Percentiles rank a stretch among this genome's conserved stretches.
Conservation (phyloP, 2,329 filamentous ascomycete genomes). For the Cercospora sp. region DNA sequence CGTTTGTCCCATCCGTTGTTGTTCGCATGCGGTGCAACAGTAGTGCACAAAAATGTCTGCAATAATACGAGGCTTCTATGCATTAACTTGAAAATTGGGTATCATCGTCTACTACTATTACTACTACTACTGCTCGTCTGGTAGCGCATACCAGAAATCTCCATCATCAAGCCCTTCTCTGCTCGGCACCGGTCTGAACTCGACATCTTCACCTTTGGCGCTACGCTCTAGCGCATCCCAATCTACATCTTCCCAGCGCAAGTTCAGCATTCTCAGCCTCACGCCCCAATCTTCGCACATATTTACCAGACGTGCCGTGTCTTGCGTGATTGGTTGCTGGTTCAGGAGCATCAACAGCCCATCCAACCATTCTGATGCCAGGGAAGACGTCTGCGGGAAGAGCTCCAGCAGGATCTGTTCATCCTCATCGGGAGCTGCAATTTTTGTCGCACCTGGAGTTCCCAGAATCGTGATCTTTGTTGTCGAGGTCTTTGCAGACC, state of each 20-base stretch:
- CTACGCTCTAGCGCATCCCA: conserved; percentile 44
- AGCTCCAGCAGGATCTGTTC: conserved; percentile 81
- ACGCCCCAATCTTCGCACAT: conserved; percentile 87
- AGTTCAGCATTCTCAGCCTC: conserved; percentile 88
- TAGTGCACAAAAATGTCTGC: neutral
- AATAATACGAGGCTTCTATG: neutral
- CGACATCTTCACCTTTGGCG: conserved; percentile 36
- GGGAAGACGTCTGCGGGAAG: conserved; percentile 73
- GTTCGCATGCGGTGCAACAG: neutral
- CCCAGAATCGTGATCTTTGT: conserved; percentile 94
- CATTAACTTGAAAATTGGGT: neutral
- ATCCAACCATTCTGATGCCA: conserved; percentile 95
- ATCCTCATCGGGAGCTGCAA: conserved; percentile 11
- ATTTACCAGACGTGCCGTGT: conserved; percentile 86
- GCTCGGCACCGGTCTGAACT: conserved; percentile 60
- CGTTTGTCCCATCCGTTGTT: neutral
- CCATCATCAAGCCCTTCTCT: conserved; percentile 78
- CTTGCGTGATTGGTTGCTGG: conserved; percentile 93
- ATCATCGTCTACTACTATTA: neutral
- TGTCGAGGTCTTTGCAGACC: conserved; percentile 43
- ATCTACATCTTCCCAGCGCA: conserved; percentile 77
- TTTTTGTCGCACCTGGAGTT: conserved; percentile 20
- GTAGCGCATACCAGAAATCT: conserved; percentile 82
- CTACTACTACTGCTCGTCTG: conserved; percentile 25
- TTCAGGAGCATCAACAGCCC: conserved; percentile 92